Percentiles rank a stretch among this genome's conserved stretches.
Conservation (phyloP, 495 filamentous ascomycete genomes). For the Clavariopsis aquatica region DNA sequence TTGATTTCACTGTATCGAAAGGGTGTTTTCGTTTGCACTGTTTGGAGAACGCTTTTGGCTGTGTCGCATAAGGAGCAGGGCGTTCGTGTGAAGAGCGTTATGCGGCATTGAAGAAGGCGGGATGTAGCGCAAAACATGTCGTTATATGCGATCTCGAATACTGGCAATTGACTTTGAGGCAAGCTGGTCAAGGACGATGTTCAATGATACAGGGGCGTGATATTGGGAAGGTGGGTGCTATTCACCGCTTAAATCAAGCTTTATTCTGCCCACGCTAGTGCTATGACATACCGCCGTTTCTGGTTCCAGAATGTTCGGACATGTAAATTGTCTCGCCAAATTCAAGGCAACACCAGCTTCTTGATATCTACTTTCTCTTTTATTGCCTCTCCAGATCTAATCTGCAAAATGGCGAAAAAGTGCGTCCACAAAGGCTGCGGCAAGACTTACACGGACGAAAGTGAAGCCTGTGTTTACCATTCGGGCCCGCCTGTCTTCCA, state of each 20-base stretch:
- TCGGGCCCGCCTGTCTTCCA: conserved; percentile 94
- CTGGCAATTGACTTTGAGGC: too few species aligned
- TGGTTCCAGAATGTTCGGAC: conserved; percentile 33
- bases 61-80: conserved; percentile 78
- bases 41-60: conserved; percentile 69
- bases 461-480: conserved; percentile 89
- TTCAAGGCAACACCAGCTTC: not conserved
- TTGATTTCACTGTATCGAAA: conserved; percentile 81
- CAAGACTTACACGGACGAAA: conserved; percentile 78
- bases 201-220: not conserved
- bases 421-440: conserved; percentile 96
- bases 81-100: conserved; percentile 81
- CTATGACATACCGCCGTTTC: conserved; percentile 26
- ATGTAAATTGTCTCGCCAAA: not conserved
- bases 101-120: conserved; percentile 51
- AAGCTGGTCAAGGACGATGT: too few species aligned
- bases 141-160: not conserved
- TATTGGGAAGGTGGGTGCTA: not conserved
- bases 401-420: conserved; percentile 70
- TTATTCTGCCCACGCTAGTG: conserved; percentile 25
- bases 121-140: conserved; percentile 33
- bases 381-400: not conserved
- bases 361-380: conserved; percentile 4
- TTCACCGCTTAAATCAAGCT: conserved; percentile 27
- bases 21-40: conserved; percentile 65